phyloP scores from a whole-genome alignment of 2,329 filamentous ascomycete genomes.

The Beauveria scarabaeidicola region DNA sequence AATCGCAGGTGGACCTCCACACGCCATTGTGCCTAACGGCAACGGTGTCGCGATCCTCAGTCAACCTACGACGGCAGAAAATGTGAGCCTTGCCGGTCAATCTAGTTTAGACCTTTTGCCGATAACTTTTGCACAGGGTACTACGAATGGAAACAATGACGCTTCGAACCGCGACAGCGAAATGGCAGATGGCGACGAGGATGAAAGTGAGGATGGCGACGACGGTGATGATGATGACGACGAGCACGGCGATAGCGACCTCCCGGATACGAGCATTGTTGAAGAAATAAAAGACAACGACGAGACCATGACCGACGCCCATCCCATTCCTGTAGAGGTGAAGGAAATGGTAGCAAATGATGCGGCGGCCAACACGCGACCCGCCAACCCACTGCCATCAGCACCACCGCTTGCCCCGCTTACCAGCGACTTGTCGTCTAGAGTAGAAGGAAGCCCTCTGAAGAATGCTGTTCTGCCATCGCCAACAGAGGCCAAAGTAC shows the following conservation, averaged over 20 bases:
- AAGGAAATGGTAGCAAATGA: slow-evolving; percentile 31
- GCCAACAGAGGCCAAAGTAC: slow-evolving; percentile 28
- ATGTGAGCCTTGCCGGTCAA: slow-evolving; percentile 13
- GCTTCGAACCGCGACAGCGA: slow-evolving; percentile 41
- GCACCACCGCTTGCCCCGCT: slow-evolving; percentile 22
- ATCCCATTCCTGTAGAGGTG: not conserved
- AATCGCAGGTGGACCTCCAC: slow-evolving; percentile 4
- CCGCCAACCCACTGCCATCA: slow-evolving; percentile 22
- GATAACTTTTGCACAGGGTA: slow-evolving; percentile 23
- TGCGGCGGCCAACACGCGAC: slow-evolving; percentile 20
- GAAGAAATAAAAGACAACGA: slow-evolving; percentile 9
- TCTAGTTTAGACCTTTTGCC: slow-evolving; percentile 9
- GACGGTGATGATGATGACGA: slow-evolving; percentile 40
- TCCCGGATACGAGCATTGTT: slow-evolving; percentile 6
- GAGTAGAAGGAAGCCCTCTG: slow-evolving; percentile 41
- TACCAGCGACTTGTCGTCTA: slow-evolving; percentile 24
- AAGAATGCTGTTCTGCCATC: slow-evolving; percentile 43
- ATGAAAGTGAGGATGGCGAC: slow-evolving; percentile 38
- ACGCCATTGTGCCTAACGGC: slow-evolving; percentile 20
- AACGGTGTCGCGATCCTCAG: slow-evolving; percentile 19
- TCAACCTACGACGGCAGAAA: slow-evolving; percentile 21
- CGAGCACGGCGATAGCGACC: slow-evolving; percentile 15
- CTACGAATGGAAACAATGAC: slow-evolving; percentile 37
- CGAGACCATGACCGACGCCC: slow-evolving; percentile 16
- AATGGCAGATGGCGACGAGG: slow-evolving; percentile 42